Conservation (phyloP, 257 asterid species). For the Asclepias syriaca region DNA sequence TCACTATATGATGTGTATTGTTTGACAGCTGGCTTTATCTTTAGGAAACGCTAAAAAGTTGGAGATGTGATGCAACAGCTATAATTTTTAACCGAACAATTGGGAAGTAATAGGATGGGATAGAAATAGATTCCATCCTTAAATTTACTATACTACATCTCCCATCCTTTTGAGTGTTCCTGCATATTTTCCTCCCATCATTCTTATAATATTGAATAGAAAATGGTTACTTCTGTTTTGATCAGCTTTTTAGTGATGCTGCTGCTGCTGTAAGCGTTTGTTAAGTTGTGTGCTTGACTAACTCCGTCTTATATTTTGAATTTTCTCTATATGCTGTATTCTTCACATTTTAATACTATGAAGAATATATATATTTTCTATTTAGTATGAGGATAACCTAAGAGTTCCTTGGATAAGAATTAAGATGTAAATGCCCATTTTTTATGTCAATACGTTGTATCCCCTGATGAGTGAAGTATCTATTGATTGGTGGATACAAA, state of each 20-base stretch:
- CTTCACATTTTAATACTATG: no score
- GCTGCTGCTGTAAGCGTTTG: neutral
- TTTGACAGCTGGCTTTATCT: neutral
- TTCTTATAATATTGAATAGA: neutral
- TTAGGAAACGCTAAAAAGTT: neutral
- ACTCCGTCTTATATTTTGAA: neutral
- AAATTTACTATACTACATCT: neutral
- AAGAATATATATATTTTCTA: neutral
- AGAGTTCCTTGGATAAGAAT: neutral
- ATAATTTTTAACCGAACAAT: neutral
- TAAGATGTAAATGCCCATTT: neutral
- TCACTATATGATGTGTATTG: neutral
- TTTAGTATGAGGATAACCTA: neutral
- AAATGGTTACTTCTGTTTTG: neutral
- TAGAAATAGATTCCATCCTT: neutral
- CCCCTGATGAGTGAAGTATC: neutral
- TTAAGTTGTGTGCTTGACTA: neutral
- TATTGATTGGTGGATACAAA: neutral
- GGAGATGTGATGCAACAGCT: neutral
- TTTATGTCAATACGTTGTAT: neutral
- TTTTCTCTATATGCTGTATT: neutral
- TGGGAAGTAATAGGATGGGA: neutral
- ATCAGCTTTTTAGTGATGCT: neutral
- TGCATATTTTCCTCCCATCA: neutral
- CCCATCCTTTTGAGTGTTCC: neutral